These are phyloP conservation scores for Corymbia citriodora DNA, from an alignment of 441 rosid genomes.

Conservation along the genomic window DNA sequence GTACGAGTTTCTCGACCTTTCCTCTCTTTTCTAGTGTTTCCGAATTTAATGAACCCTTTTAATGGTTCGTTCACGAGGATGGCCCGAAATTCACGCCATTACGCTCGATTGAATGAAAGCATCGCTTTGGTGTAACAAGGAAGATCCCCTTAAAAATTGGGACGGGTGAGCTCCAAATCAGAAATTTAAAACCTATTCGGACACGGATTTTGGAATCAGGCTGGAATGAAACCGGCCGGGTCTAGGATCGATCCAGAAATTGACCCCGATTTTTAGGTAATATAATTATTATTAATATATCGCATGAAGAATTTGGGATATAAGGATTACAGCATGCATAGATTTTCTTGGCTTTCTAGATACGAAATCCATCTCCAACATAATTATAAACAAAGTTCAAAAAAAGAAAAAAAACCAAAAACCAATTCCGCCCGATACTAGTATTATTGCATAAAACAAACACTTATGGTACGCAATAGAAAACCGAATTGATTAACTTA, in stretches of 20 bases:
- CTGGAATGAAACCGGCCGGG: neutral
- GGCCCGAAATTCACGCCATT: neutral
- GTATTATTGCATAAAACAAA: neutral
- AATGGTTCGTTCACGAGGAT: neutral
- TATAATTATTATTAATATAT: neutral
- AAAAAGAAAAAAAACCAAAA: neutral
- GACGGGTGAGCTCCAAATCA: neutral
- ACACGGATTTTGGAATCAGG: rapidly evolving
- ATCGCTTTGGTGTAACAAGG: neutral
- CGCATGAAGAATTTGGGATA: neutral
- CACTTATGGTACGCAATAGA: neutral
- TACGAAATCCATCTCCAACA: neutral
- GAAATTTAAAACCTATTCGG: neutral
- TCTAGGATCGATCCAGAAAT: neutral
- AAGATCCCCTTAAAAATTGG: neutral
- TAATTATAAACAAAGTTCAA: neutral
- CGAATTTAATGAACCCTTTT: neutral
- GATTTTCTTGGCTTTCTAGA: neutral
- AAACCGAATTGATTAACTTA: neutral
- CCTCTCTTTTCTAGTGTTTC: neutral
- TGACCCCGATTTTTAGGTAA: neutral
- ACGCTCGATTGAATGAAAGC: neutral
- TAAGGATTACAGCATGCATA: neutral
- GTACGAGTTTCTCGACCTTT: neutral
- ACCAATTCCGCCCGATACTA: neutral